These are phyloP conservation scores for Rhizopogon parksii DNA, from an alignment of 1,284 basidiomycete genomes.

Conservation along the genomic window DNA sequence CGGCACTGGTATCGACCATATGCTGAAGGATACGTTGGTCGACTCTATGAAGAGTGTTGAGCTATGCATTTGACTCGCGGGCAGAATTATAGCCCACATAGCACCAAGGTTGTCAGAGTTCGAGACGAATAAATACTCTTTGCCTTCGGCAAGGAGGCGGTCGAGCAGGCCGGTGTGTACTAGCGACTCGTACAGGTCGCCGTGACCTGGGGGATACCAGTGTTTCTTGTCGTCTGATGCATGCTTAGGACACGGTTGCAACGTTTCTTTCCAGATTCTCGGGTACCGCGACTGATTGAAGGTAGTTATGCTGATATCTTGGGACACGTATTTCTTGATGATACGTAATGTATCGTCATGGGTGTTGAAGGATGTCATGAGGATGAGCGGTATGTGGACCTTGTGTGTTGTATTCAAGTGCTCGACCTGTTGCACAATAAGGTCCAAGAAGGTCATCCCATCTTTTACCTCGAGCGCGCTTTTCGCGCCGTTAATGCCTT, in stretches of 20 bases:
- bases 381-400: constrained; percentile 86
- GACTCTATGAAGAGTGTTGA: constrained; percentile 35
- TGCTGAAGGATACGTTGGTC: constrained; percentile 78
- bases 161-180: constrained; percentile 92
- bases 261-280: constrained; percentile 87
- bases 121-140: constrained; percentile 94
- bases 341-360: constrained; percentile 92
- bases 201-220: constrained; percentile 98
- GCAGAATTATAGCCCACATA: constrained; percentile 53
- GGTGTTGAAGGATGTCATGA: constrained; percentile 99
- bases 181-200: constrained; percentile 87
- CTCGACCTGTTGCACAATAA: constrained; percentile 92
- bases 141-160: constrained; percentile 86
- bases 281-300: constrained; percentile 98
- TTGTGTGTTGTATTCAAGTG: constrained; percentile 63
- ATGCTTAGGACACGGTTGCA: constrained; percentile 79
- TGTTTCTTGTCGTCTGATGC: constrained; percentile 85
- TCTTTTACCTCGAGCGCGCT: constrained; percentile 87
- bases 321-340: constrained; percentile 97
- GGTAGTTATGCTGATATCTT: constrained; percentile 85
- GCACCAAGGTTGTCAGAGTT: constrained; percentile 96
- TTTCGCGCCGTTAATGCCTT: constrained; percentile 85
- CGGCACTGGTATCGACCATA: constrained; percentile 78
- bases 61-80: not conserved
- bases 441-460: constrained; percentile 96